These are phyloP conservation scores for Suillus lakei DNA, from an alignment of 768 basidiomycete genomes.

Conservation along the genomic window DNA sequence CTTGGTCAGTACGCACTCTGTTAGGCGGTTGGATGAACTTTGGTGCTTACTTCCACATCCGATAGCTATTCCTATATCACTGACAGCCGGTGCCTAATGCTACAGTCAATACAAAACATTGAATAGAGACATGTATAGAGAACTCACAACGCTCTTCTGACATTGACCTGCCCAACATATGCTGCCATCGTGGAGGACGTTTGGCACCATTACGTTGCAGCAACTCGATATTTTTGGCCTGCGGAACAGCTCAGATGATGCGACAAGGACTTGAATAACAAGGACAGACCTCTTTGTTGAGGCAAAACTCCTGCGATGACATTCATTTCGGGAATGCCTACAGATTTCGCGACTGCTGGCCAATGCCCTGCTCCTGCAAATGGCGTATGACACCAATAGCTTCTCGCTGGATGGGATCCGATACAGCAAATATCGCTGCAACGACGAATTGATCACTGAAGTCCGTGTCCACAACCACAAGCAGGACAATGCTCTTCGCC, in stretches of 20 bases:
- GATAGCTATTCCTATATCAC: slow-evolving; percentile 65
- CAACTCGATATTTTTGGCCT: slow-evolving; percentile 65
- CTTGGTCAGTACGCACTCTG: background rate
- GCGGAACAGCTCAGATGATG: slow-evolving; percentile 17
- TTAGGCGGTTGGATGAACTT: background rate
- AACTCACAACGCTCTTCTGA: slow-evolving; percentile 44
- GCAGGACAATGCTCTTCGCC: slow-evolving; percentile 73
- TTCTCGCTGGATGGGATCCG: slow-evolving; percentile 66
- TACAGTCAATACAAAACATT: slow-evolving; percentile 10
- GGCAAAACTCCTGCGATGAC: slow-evolving; percentile 86
- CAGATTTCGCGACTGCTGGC: slow-evolving; percentile 68
- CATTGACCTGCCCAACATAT: slow-evolving; percentile 21
- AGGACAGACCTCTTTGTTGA: slow-evolving; percentile 67
- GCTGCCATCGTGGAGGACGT: slow-evolving; percentile 37
- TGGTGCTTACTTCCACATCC: slow-evolving; percentile 61
- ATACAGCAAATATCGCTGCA: slow-evolving; percentile 61
- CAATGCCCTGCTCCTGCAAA: slow-evolving; percentile 57
- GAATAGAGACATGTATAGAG: background rate
- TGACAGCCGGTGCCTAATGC: slow-evolving; percentile 53
- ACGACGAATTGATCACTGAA: slow-evolving; percentile 32
- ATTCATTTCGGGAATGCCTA: slow-evolving; percentile 68
- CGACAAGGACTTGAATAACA: background rate
- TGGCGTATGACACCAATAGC: slow-evolving; percentile 57
- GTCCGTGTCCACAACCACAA: slow-evolving; percentile 46
- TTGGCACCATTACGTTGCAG: slow-evolving; percentile 50